These are phyloP conservation scores for Fonsecaea nubica DNA, from an alignment of 2,329 filamentous ascomycete genomes.

Conservation along the genomic window DNA sequence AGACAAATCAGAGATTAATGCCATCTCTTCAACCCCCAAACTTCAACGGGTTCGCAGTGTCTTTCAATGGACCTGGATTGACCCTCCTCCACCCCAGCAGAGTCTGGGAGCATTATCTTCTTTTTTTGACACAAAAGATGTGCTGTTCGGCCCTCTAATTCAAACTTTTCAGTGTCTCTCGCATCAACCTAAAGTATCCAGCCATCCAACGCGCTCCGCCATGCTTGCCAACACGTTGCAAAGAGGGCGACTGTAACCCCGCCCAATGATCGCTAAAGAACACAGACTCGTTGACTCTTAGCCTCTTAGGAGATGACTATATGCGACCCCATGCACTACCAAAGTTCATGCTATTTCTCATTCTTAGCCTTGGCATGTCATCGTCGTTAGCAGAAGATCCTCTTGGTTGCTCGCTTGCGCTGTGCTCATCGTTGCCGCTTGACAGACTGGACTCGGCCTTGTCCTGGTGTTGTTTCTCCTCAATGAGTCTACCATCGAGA, in stretches of 20 bases:
- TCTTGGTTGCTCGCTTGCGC: conserved; percentile 41
- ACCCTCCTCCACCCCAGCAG: conserved; percentile 4
- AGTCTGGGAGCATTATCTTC: not conserved
- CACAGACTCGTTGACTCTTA: conserved; percentile 3
- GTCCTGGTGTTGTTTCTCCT: conserved; percentile 45
- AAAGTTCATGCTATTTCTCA: conserved; percentile 56
- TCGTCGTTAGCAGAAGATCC: conserved; percentile 43
- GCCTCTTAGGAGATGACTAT: conserved; percentile 8
- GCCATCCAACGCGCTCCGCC: conserved; percentile 8
- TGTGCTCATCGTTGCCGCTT: conserved; percentile 38
- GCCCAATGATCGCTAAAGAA: conserved; percentile 26
- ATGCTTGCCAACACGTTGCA: conserved; percentile 9
- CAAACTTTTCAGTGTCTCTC: not conserved
- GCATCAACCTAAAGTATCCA: not conserved
- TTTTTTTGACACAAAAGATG: not conserved
- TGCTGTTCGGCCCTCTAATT: not conserved
- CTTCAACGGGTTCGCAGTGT: conserved; percentile 24
- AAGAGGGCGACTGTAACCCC: not conserved
- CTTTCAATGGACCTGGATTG: conserved; percentile 18
- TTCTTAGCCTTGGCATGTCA: conserved; percentile 44
- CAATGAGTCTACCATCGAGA: conserved; percentile 52
- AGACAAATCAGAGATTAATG: not conserved
- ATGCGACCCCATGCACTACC: conserved; percentile 53
- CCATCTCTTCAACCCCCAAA: not conserved
- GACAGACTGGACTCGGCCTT: conserved; percentile 30